These are phyloP conservation scores for Blastomyces parvus DNA, from an alignment of 2,329 filamentous ascomycete species.

Conservation along the genomic window DNA sequence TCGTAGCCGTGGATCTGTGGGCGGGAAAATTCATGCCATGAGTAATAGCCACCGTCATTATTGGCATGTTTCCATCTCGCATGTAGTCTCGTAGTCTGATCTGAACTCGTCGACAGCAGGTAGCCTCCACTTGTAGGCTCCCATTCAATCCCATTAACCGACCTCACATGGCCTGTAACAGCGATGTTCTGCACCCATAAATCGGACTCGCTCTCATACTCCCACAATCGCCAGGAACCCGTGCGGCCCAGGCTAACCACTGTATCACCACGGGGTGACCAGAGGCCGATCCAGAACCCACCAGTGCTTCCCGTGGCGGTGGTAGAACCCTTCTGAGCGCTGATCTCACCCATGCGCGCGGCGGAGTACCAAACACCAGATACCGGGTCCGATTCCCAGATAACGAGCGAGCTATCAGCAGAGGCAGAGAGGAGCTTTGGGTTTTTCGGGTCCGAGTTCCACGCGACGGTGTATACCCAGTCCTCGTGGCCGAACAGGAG, in stretches of 20 bases:
- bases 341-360: conserved; percentile 83
- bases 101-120: conserved; percentile 76
- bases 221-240: conserved; percentile 87
- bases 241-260: conserved; percentile 81
- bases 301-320: conserved; percentile 93
- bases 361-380: conserved; percentile 89
- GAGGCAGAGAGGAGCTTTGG: conserved; percentile 78
- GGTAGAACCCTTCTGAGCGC: conserved; percentile 86
- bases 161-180: conserved; percentile 71
- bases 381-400: conserved; percentile 76
- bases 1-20: conserved; percentile 98
- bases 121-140: conserved; percentile 66
- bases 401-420: conserved; percentile 85
- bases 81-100: conserved; percentile 87
- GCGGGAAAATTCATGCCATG: conserved; percentile 92
- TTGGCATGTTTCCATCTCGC: conserved; percentile 58
- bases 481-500: conserved; percentile 91
- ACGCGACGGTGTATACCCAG: conserved; percentile 87
- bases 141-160: conserved; percentile 78
- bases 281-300: conserved; percentile 92
- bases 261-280: conserved; percentile 66
- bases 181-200: conserved; percentile 69
- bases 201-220: conserved; percentile 50
- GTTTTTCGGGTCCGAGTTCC: conserved; percentile 50
- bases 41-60: conserved; percentile 28